These are phyloP conservation scores for Plenodomus biglobosus DNA, from an alignment of 2,329 filamentous ascomycete species.

Conservation along the genomic window DNA sequence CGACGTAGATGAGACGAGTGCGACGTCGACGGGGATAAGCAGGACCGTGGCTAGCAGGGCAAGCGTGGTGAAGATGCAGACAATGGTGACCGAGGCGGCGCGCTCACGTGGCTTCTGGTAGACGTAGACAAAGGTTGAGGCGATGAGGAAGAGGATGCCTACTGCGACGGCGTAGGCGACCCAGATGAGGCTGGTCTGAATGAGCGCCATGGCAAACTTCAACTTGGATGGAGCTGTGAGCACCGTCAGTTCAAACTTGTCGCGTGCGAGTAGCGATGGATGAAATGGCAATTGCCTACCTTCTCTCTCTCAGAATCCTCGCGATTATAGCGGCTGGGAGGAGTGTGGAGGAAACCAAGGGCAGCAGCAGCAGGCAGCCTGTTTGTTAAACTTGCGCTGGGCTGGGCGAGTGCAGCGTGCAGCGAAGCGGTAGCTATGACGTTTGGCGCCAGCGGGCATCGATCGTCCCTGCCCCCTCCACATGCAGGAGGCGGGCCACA, in stretches of 20 bases:
- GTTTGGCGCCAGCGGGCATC: conserved; percentile 1
- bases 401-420: too few relatives aligned
- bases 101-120: conserved; percentile 90
- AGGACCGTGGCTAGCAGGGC: conserved; percentile 88
- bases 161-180: conserved; percentile 85
- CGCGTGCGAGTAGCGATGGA: too few relatives aligned
- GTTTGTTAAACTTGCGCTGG: too few relatives aligned
- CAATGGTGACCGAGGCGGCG: conserved; percentile 75
- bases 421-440: conserved; percentile 11
- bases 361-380: too few relatives aligned
- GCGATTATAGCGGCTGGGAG: too few relatives aligned
- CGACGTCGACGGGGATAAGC: conserved; percentile 91
- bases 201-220: conserved; percentile 61
- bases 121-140: conserved; percentile 82
- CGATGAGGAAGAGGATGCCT: conserved; percentile 71
- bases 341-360: too few relatives aligned
- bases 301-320: too few relatives aligned
- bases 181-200: conserved; percentile 93
- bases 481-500: conserved; percentile 7
- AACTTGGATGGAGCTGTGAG: background rate
- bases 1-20: conserved; percentile 86
- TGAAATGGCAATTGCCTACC: too few relatives aligned
- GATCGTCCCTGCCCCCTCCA: conserved; percentile 1
- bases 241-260: background rate
- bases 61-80: conserved; percentile 85